Base-by-base conservation (phyloP, 768 basidiomycete genomes). In the Dioszegia hungarica region DNA sequence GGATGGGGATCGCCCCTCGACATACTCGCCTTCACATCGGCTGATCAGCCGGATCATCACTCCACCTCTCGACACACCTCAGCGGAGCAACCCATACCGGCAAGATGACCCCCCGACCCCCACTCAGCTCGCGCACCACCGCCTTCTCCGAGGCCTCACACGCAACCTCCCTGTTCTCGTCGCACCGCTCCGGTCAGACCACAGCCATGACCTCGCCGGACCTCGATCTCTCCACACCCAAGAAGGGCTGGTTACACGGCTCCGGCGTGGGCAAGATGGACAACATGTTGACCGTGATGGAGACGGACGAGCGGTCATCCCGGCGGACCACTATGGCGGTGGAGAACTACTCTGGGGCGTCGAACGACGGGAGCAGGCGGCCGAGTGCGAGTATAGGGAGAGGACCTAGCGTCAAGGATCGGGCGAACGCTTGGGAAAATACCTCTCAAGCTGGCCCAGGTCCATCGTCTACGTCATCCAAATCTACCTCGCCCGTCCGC, bases 131-230 rank as follows among this genome's bases (percentile, higher is more conserved):
- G 22, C 49, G 49, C 24, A 51, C 49, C 24, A 51, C 69, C 29
- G 53, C 61, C 15, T 59, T 67, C 27, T 67, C 67, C n/a, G 44
- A 64, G 22, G 14, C 66, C 34, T 67, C 70, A 1, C 38, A 50
- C 10, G 52, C 56, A 27, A 58, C 65, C 17, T 62, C 49, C 36
- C 49, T 51, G 36, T 51, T 51, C 25, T 63, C 66, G 17, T 43
- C 53, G 25, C 47, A 66, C 34, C 39, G n/a, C 20, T 37, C 54
- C 11, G 58, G 46, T 17, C 43, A 46, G 14, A 57, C 63, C 9
- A 72, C 70, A 15, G 57, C 63, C 9, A 47, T 72, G 11, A 72
- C 70, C 2, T 53, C 61, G 8, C 70, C 70, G 19, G 67, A 66
- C 37, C 43, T 67, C 12, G 49, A 33, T 14, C 22, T 36, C 22